Evolutionary conservation across 192 early-diverging fungal species (phyloP).

Genomic region (Hyaloraphidium curvatum): DNA sequence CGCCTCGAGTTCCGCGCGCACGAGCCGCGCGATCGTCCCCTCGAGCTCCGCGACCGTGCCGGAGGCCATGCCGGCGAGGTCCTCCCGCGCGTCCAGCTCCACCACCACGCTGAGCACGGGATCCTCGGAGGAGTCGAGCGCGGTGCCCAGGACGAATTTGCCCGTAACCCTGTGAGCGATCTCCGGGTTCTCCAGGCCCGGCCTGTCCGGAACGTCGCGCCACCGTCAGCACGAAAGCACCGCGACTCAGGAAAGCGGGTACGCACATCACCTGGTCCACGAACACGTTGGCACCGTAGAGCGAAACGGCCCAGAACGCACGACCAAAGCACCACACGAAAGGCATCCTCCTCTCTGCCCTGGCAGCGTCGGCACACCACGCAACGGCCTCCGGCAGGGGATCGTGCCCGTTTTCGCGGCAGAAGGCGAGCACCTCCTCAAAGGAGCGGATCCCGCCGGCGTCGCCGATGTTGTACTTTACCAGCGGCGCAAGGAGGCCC

Average conservation of each 20-base stretch:
- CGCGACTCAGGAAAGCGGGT: background rate
- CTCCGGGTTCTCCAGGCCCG: slow-evolving; percentile 11
- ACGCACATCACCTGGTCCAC: slow-evolving; percentile 24
- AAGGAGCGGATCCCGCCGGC: slow-evolving; percentile 11
- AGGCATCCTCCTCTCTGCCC: slow-evolving; percentile 6
- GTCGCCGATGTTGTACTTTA: slow-evolving; percentile 16
- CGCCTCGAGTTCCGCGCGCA: slow-evolving; percentile 5
- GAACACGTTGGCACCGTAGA: slow-evolving; percentile 20
- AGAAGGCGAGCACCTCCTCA: slow-evolving; percentile 11
- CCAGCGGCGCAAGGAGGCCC: slow-evolving; percentile 9
- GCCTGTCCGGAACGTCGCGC: background rate
- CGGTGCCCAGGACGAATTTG: slow-evolving; percentile 14
- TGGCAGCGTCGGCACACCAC: background rate
- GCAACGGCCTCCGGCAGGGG: background rate
- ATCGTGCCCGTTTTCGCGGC: slow-evolving; percentile 10
- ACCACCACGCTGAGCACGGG: background rate
- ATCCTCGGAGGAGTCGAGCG: slow-evolving; percentile 8
- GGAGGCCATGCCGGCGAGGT: background rate
- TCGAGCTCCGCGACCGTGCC: background rate
- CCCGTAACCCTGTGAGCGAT: slow-evolving; percentile 13
- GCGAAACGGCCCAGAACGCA: slow-evolving; percentile 18
- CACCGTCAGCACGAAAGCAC: background rate
- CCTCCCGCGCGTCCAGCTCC: background rate
- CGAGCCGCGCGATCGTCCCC: background rate
- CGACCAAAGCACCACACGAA: slow-evolving; percentile 21